Evolutionary conservation across 2,329 filamentous ascomycete genomes (phyloP).

Genomic region (Claviceps digitariae): DNA sequence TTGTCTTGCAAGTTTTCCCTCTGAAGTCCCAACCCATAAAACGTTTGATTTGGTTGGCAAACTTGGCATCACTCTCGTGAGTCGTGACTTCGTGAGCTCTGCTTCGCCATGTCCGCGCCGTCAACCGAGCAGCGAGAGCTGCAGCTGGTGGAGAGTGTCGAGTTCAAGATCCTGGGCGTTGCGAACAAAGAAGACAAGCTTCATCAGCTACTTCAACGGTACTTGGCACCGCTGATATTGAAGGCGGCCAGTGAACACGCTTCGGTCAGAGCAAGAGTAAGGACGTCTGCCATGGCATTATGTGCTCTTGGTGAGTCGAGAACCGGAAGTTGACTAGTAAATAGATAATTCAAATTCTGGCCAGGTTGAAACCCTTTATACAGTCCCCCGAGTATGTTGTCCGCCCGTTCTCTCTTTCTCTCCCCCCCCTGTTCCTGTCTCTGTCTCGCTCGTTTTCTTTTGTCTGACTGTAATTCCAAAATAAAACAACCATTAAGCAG

Average conservation of each 20-base stretch:
- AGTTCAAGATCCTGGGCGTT: conserved; percentile 64
- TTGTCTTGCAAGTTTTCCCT: neutral
- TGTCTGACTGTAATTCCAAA: neutral
- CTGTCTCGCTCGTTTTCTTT: too few relatives aligned
- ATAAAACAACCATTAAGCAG: neutral
- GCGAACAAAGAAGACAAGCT: conserved; percentile 77
- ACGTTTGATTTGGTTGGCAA: too few relatives aligned
- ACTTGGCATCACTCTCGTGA: neutral
- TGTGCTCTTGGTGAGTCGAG: neutral
- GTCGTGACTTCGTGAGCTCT: neutral
- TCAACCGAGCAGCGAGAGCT: conserved; percentile 58
- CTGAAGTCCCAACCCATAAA: neutral
- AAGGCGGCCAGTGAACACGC: conserved; percentile 75
- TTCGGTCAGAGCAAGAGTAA: conserved; percentile 64
- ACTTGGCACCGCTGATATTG: conserved; percentile 67
- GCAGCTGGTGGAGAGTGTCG: conserved; percentile 70
- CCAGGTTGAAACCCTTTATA: conserved; percentile 40
- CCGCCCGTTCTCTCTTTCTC: neutral
- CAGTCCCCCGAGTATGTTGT: conserved; percentile 32
- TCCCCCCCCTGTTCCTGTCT: too few relatives aligned
- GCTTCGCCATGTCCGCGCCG: conserved; percentile 20
- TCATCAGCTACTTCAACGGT: conserved; percentile 61
- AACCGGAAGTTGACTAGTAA: neutral
- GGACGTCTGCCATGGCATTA: conserved; percentile 3
- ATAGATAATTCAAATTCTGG: conserved; percentile 36